A percentile compares a stretch with the other conserved stretches of the same genome.
These are phyloP conservation scores for Globisporangium mamillatum DNA, from an alignment of 352 stramenopile genomes.

Conservation along the genomic window DNA sequence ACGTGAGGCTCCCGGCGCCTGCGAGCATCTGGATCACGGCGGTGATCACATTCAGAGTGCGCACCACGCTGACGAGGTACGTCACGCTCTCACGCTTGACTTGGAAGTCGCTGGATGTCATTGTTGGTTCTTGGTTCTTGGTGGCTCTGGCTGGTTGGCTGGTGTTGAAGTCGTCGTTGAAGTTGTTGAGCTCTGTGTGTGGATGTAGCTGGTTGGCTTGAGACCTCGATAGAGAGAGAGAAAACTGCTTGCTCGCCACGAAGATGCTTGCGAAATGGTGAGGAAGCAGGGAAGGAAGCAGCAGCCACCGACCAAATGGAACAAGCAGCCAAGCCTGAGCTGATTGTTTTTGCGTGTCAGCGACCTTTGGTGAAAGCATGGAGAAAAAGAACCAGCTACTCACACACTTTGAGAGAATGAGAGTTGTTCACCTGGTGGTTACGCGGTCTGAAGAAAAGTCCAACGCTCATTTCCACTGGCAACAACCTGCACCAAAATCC, in stretches of 20 bases:
- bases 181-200: too few relatives aligned
- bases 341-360: background rate
- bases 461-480: background rate
- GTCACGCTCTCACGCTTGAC: conserved; percentile 24
- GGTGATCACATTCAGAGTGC: conserved; percentile 42
- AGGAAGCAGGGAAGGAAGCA: background rate
- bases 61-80: conserved; percentile 28
- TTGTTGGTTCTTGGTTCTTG: too few relatives aligned
- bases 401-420: background rate
- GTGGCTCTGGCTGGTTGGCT: too few relatives aligned
- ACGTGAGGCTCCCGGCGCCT: conserved; percentile 38
- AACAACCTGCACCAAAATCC: background rate
- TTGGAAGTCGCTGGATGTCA: conserved; percentile 7
- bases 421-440: conserved; percentile 2
- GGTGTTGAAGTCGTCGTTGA: too few relatives aligned
- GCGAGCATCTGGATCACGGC: conserved; percentile 38
- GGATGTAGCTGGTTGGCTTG: too few relatives aligned
- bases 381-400: background rate
- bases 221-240: too few relatives aligned
- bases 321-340: background rate
- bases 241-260: too few relatives aligned
- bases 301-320: background rate
- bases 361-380: conserved; percentile 5
- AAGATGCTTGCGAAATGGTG: background rate
- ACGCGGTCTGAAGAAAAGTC: background rate